Evolutionary conservation across 2,329 filamentous ascomycete genomes (phyloP).

Genomic region (Fusarium sp.): DNA sequence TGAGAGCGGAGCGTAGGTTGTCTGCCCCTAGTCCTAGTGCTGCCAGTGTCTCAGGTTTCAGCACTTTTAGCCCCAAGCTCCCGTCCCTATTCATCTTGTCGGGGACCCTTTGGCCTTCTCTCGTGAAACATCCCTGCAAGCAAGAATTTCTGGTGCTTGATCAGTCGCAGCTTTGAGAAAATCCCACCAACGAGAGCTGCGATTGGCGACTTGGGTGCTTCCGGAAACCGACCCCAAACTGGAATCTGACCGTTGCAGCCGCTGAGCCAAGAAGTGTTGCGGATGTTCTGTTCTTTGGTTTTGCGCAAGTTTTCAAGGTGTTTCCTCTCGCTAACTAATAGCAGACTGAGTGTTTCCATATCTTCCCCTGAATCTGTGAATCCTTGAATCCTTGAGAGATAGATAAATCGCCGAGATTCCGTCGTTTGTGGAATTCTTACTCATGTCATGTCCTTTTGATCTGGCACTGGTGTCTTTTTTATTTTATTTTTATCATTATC

Average conservation of each 20-base stretch:
- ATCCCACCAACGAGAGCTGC: constrained; percentile 40
- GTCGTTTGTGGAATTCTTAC: constrained; percentile 13
- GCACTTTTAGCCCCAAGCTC: constrained; percentile 10
- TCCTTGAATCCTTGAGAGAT: neutral
- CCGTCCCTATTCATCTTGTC: constrained; percentile 21
- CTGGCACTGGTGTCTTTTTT: constrained; percentile 20
- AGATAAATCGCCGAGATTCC: constrained; percentile 36
- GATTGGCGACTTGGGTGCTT: constrained; percentile 18
- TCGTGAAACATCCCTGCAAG: constrained; percentile 30
- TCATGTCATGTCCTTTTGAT: constrained; percentile 33
- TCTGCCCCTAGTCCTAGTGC: neutral
- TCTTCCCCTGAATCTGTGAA: constrained; percentile 24
- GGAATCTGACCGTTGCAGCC: constrained; percentile 34
- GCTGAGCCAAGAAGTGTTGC: constrained; percentile 34
- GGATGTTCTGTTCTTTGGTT: constrained; percentile 20
- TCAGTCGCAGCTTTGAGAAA: constrained; percentile 26
- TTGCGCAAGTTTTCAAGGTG: constrained; percentile 20
- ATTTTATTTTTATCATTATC: neutral
- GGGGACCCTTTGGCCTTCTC: constrained; percentile 5
- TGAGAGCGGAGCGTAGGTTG: constrained; percentile 12
- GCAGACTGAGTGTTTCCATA: constrained; percentile 19
- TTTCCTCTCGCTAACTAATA: constrained; percentile 23
- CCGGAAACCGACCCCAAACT: constrained; percentile 38
- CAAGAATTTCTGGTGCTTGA: constrained; percentile 31
- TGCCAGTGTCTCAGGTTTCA: constrained; percentile 37